phyloP scores from a whole-genome alignment of 768 basidiomycete species.

The Termitomyces heimii region DNA sequence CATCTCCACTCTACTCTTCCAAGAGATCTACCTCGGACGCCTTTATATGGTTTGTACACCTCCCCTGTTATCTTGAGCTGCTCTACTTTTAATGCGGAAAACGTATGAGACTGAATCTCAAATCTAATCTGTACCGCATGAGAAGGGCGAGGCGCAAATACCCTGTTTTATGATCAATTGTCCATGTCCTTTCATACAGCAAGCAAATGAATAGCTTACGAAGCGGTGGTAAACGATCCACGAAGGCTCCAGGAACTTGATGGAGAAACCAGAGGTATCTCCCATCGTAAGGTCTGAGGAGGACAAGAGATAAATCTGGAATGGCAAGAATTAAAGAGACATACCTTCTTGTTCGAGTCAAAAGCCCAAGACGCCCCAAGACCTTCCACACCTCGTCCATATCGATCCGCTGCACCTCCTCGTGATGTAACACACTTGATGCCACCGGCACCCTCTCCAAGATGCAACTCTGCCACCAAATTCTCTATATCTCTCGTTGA shows the following conservation, averaged over 20 bases:
- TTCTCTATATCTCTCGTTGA: conserved; percentile 65
- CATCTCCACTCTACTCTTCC: conserved; percentile 70
- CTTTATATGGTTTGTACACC: conserved; percentile 88
- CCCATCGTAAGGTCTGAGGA: conserved; percentile 71
- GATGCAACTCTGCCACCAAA: conserved; percentile 61
- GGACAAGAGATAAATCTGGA: not conserved
- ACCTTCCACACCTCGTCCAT: conserved; percentile 15
- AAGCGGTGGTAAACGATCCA: conserved; percentile 55
- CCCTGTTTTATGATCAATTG: conserved; percentile 16
- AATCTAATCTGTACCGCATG: conserved; percentile 72
- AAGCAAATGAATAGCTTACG: not conserved
- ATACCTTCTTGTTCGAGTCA: conserved; percentile 61
- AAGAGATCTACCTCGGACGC: conserved; percentile 64
- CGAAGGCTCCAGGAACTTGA: conserved; percentile 68
- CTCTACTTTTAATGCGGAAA: conserved; percentile 79
- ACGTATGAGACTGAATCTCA: conserved; percentile 64
- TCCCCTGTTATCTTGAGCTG: conserved; percentile 78
- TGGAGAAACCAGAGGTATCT: conserved; percentile 60
- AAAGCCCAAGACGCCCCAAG: conserved; percentile 72
- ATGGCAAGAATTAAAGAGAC: not conserved
- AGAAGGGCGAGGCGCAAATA: conserved; percentile 52
- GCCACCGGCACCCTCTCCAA: conserved; percentile 68
- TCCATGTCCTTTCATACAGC: not conserved
- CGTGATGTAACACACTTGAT: conserved; percentile 69
- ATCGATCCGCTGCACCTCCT: conserved; percentile 29